These are phyloP conservation scores for Schizosaccharomyces japonicus DNA, from an alignment of 805 yeast genomes.

Conservation along the genomic window DNA sequence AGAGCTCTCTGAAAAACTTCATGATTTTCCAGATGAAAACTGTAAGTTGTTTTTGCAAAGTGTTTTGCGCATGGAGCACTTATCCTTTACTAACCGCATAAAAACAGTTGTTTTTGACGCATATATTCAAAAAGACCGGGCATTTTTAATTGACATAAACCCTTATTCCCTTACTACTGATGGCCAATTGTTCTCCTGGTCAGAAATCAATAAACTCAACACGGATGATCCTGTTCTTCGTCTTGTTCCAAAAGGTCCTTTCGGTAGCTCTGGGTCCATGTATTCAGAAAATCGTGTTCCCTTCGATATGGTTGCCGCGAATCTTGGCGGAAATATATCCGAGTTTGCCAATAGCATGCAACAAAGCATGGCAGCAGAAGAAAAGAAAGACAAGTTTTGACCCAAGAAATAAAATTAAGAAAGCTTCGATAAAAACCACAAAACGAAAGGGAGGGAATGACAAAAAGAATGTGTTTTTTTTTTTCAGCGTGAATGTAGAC, in stretches of 20 bases:
- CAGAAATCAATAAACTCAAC: conserved; percentile 32
- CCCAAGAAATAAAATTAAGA: not conserved
- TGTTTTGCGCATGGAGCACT: not conserved
- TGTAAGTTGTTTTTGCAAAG: conserved; percentile 4
- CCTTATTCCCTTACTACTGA: conserved; percentile 61
- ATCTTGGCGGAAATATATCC: conserved; percentile 31
- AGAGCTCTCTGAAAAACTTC: conserved; percentile 28
- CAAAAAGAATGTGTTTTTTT: no score
- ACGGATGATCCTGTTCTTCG: conserved; percentile 25
- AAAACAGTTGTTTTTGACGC: conserved; percentile 39
- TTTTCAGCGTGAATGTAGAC: no score
- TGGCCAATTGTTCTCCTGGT: conserved; percentile 60
- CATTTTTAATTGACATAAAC: conserved; percentile 61
- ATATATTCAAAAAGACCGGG: conserved; percentile 42
- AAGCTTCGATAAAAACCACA: no score
- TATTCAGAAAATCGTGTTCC: conserved; percentile 87
- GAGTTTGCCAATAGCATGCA: conserved; percentile 44
- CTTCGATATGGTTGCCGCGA: conserved; percentile 67
- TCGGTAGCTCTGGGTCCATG: conserved; percentile 47
- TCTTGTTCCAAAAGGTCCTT: conserved; percentile 39
- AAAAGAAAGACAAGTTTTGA: not conserved
- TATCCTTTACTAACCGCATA: conserved; percentile 13
- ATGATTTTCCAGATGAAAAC: conserved; percentile 25
- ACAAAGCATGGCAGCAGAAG: conserved; percentile 16
- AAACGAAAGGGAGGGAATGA: no score